Evolutionary conservation across 2,329 filamentous ascomycete species (phyloP), one percentile per base, ranked within the genome.

Genomic region (Cladophialophora immunda): DNA sequence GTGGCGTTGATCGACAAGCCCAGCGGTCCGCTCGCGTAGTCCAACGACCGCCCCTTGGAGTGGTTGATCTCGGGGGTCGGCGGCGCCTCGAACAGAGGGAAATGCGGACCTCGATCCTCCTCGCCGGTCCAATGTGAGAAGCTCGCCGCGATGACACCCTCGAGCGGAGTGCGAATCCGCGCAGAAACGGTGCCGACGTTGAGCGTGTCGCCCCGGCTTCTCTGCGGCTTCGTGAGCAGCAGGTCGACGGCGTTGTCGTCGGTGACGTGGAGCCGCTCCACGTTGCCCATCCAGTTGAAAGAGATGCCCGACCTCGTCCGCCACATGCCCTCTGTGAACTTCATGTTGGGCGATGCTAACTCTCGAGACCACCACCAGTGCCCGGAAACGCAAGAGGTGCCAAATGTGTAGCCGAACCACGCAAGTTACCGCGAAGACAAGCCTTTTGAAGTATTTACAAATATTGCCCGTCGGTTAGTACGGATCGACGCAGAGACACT

Each of bases 261-360:
- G 52, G 77, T 69, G 27, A 77, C 59, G 19, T 65, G 68, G 19
- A 76, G 52, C 68, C 78, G 71, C 67, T 80, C 78, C 38, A 80
- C 77, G 70, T 80, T 79, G 71, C 75, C 77, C 78, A 80, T 80
- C 78, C 78, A 80, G 60, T 80, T 78, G 64, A 80, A 76, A 27
- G 56, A 62, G 13, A 68, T 45, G 25, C 62, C 60, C 11, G 32
- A 76, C 66, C 71, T 71, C 32, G 77, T 71, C 64, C 74, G 73
- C 77, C 78, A 80, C 78, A 80, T 80, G 62, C 78, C 78, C 34
- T 78, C 76, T 9, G 78, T 80, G 71, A 80, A 80, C 75, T 78
- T 80, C 78, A 80, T 80, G 45, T 45, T 22, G 38, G 4, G 13
- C 13, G 36, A 38, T 13, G 36, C 9, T 13, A 13, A 36, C 32